Conservation (phyloP, 805 yeast genomes). For the Saturnispora mendoncae region DNA sequence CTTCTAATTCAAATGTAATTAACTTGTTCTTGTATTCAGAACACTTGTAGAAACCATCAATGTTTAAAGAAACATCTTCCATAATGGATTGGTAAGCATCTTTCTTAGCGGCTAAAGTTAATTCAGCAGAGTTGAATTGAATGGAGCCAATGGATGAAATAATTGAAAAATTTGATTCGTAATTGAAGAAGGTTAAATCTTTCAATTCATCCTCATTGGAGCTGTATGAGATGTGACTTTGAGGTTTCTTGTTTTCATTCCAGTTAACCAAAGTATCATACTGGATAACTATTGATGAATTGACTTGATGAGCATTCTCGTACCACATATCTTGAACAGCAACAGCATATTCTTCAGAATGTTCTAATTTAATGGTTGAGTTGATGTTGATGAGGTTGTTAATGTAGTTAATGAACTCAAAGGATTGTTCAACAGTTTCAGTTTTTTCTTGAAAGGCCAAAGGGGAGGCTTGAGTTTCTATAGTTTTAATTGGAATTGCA, state of each 20-base stretch:
- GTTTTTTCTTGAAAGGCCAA: neutral
- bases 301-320: neutral
- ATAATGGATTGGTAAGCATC: slow-evolving; percentile 9
- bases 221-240: neutral
- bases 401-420: neutral
- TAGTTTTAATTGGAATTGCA: neutral
- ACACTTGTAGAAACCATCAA: slow-evolving; percentile 14
- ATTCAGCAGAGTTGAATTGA: slow-evolving; percentile 17
- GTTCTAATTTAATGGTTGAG: neutral
- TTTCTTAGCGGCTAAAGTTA: slow-evolving; percentile 13
- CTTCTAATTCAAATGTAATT: slow-evolving; percentile 10
- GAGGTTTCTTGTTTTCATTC: slow-evolving; percentile 1
- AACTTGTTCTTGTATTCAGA: slow-evolving; percentile 15
- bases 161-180: neutral
- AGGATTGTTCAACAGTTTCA: neutral
- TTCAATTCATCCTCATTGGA: neutral
- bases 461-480: neutral
- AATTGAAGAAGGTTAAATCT: slow-evolving; percentile 1
- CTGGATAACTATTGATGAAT: neutral
- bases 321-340: neutral
- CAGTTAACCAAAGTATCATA: slow-evolving; percentile 6
- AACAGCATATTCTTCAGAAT: neutral
- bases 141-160: slow-evolving; percentile 1
- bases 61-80: slow-evolving; percentile 7
- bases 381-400: neutral